Evolutionary conservation across 2,329 filamentous ascomycete genomes (phyloP), one percentile per base, ranked within the genome.

Genomic region (Ophiosphaerella korrae): DNA sequence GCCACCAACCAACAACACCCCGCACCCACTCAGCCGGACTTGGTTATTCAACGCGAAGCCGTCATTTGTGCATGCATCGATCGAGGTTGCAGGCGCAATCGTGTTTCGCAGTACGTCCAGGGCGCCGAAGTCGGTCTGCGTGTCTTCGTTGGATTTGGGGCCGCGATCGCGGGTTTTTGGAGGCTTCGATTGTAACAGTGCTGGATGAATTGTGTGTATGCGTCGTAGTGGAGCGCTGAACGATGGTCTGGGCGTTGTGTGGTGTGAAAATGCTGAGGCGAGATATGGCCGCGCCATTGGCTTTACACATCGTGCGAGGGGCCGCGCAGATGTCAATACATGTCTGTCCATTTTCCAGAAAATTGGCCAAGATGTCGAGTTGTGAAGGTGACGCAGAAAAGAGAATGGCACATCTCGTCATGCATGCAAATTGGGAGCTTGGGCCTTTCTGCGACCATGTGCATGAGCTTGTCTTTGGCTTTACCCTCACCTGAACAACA

Each of bases 1-100:
- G 5, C 93, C 93, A 35, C 86, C 88, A 1, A 97, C 82, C 5
- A 99, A 80, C 55, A 99, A 71, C 23, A 92, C 83, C 0, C 91
- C 93, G 44, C 84, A 81, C 0, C 84, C 84, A 1, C 78, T 76
- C 26, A 96, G 84, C 45, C 84, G 86, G 32, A 89, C 77, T 9
- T 92, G 92, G 63, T 87, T 95, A 74, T 94, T 89, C 39, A 99
- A 80, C 58, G 88, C 85, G 73, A 99, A 99, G 1, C 94, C 94
- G 64, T 93, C 87, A 52, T 82, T 78, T 52, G 89, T 84, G 75
- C 90, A 96, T 5, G 88, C 86, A 63, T 97, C 92, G 39, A 99
- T 85, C 2, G 86, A 86, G 0, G 91, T 96, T 0, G 91, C 86
- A 0, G 93, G 94, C 3, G 84, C 80, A 0, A 91, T 88, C 1